Base-by-base conservation (phyloP, 2,329 filamentous ascomycete species). In the Fusarium paranaense region DNA sequence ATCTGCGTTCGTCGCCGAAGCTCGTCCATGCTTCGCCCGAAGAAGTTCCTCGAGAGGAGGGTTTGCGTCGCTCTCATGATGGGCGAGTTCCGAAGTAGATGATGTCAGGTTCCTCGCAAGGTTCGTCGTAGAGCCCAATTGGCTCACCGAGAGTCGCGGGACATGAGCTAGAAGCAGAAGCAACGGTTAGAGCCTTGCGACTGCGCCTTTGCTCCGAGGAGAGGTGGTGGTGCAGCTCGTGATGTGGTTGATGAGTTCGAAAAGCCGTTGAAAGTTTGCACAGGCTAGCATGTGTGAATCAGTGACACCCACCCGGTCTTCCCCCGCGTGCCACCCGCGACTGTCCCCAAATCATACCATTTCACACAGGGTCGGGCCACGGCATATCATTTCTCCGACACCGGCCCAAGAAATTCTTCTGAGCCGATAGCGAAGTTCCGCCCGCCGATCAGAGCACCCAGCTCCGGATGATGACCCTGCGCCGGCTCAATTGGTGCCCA, bases 1-100 rank as follows among this genome's bases (percentile, higher is more conserved):
- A 91, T 88, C 22, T 83, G 83, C 2, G 89, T 86, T 47, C 89
- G 84, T 50, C 90, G 85, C 78, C 86, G 88, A 69, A 92, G 85
- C 79, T 92, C 90, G 59, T 92, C 89, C 40, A 90, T 56, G 76
- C 89, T 92, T 47, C 90, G 87, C 66, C 85, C 85, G 75, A 87
- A 83, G 78, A 92, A 90, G 82, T 89, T 86, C 80, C 86, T 89
- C 69, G 82, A 81, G 35, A 89, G 81, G 64, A 81, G 77, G 4
- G 81, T 79, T 20, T 82, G 79, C 22, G 88, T 86, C 18, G 83
- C 80, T 78, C 84, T 86, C 89, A 91, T 91, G 69, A 64, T 73
- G 78, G 60, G 47, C 52, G 42, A 62, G 37, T 18, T 52, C 22
- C 20, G 40, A 27, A 22, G 63, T 60, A 20, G 18, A 42, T 5